These are phyloP conservation scores for Aegilops bicornis DNA, from an alignment of 176 grass and related monocot species.

Conservation along the genomic window DNA sequence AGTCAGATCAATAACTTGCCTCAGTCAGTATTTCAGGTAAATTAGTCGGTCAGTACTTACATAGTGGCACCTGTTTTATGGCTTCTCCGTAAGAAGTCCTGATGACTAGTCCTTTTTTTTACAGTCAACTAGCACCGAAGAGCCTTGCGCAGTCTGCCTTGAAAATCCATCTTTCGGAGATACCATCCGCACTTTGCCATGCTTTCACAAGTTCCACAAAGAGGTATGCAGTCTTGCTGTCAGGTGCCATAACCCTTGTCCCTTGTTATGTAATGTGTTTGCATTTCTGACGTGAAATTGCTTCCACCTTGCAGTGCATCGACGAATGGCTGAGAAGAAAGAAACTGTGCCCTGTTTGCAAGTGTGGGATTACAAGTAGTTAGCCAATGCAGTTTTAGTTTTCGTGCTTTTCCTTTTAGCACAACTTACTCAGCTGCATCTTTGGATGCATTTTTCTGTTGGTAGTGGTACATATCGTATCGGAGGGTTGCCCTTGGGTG, in stretches of 20 bases:
- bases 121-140: constrained; percentile 68
- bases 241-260: not conserved
- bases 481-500: not conserved
- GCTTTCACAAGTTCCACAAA: constrained; percentile 97
- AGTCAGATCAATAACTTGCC: constrained; percentile 85
- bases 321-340: constrained; percentile 80
- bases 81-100: constrained; percentile 3
- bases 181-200: constrained; percentile 79
- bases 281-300: constrained; percentile 20
- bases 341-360: constrained; percentile 76
- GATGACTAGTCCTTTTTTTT: constrained; percentile 22
- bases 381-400: not conserved
- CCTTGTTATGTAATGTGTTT: not conserved
- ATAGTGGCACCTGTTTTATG: not conserved
- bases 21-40: constrained; percentile 81
- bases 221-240: constrained; percentile 44
- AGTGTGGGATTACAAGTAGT: constrained; percentile 50
- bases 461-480: not conserved
- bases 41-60: not conserved
- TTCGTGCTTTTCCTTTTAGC: not conserved
- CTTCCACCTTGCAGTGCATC: constrained; percentile 63
- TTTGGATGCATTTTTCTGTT: not conserved
- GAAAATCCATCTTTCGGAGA: constrained; percentile 71
- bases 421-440: not conserved
- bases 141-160: constrained; percentile 82